Conservation (phyloP, 2,329 filamentous ascomycete genomes). For the Arthrobotrys entomopaga region DNA sequence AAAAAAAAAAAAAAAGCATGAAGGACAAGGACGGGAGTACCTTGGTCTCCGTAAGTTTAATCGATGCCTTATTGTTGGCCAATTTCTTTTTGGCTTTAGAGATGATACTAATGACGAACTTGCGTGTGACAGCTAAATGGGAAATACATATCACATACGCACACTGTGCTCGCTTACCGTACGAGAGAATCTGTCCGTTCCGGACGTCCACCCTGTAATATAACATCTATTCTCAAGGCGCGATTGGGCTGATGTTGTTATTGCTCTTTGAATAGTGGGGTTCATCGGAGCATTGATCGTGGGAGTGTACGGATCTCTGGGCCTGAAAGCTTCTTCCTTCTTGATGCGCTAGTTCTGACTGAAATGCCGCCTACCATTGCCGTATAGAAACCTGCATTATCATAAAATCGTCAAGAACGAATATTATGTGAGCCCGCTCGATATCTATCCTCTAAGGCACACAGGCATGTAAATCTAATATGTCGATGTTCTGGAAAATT, state of each 20-base stretch:
- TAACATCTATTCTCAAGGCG: conserved; percentile 56
- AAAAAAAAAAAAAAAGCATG: conserved; percentile 27
- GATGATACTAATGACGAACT: conserved; percentile 58
- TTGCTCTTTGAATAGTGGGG: conserved; percentile 37
- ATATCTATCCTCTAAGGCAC: conserved; percentile 1
- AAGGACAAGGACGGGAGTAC: conserved; percentile 52
- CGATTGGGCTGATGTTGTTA: conserved; percentile 30
- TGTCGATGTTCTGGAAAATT: conserved; percentile 2
- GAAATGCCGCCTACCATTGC: conserved; percentile 1
- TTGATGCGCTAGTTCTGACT: conserved; percentile 61
- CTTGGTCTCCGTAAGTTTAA: conserved; percentile 46
- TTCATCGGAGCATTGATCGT: conserved; percentile 57
- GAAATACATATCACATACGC: conserved; percentile 87
- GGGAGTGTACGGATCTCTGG: conserved; percentile 72
- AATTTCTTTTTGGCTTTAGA: background rate
- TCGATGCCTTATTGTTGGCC: conserved; percentile 4
- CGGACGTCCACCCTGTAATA: conserved; percentile 30
- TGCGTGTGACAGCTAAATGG: conserved; percentile 73
- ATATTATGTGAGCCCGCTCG: conserved; percentile 70
- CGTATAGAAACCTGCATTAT: conserved; percentile 74
- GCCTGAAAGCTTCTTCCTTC: conserved; percentile 71
- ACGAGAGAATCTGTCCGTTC: conserved; percentile 60
- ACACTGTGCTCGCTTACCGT: conserved; percentile 87
- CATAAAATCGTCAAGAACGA: conserved; percentile 98
- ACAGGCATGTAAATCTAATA: conserved; percentile 21